These are phyloP conservation scores for Clavispora vitiphila DNA, from an alignment of 805 yeast species.

Conservation along the genomic window DNA sequence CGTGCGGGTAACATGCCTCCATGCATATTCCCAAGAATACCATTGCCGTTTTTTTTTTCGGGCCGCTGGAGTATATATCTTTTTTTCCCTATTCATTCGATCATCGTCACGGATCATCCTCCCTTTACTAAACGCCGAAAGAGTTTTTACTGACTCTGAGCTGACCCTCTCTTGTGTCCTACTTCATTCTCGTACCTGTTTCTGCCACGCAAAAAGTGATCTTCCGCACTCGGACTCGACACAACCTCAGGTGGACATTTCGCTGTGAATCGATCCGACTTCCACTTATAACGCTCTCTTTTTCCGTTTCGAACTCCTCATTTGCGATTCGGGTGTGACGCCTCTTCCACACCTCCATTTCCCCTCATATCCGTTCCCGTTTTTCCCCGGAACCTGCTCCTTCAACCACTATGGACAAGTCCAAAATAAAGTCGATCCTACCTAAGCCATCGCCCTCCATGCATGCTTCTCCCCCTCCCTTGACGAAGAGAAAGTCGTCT, in stretches of 20 bases:
- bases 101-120: background rate
- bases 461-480: slow-evolving; percentile 7
- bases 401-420: slow-evolving; percentile 29
- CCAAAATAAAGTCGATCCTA: slow-evolving; percentile 37
- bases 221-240: slow-evolving; percentile 1
- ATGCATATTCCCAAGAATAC: slow-evolving; percentile 1
- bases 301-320: too few species aligned
- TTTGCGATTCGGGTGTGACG: too few species aligned
- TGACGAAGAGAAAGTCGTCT: slow-evolving; percentile 14
- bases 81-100: background rate
- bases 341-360: too few species aligned
- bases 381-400: too few species aligned
- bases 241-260: background rate
- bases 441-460: slow-evolving; percentile 33
- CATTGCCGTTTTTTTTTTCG: slow-evolving; percentile 3
- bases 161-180: background rate
- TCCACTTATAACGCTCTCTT: too few species aligned
- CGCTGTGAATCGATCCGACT: background rate
- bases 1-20: slow-evolving; percentile 11
- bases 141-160: background rate
- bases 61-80: background rate
- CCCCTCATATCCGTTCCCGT: too few species aligned
- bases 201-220: background rate
- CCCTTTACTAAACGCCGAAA: background rate
- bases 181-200: background rate